Evolutionary conservation across 202 grass and related monocot genomes (phyloP), one percentile per base, ranked within the genome.

Genomic region (Carex sylvatica): DNA sequence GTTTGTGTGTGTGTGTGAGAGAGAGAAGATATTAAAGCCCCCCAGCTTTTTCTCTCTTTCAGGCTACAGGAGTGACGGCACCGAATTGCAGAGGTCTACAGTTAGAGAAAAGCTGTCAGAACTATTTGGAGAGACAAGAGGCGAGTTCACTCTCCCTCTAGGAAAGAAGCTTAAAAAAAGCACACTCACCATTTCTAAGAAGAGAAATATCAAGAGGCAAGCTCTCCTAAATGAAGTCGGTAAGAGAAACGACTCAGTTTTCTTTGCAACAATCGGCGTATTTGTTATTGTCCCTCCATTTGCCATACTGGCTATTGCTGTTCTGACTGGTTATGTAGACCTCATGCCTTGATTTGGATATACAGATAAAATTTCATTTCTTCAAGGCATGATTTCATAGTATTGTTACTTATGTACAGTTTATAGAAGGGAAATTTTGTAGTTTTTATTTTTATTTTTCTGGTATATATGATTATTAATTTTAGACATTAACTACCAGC

Each of bases 121-220:
- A 4, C 49, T 94, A 14, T 71, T 76, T 11, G 84, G 83, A 68
- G 92, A 91, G 9, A 82, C 83, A 9, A 33, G 64, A 67, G 95
- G 73, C 2, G 90, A 93, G 38, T 94, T 91, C 90, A 98, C 87
- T 19, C 87, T 98, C 6, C 86, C 92, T 5, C 20, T 98, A 76
- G 95, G 87, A 47, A 94, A 93, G 80, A 91, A 53, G 83, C 89
- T 94, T 49, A 98, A 91, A 79, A 90, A 92, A 79, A 84, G 46
- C 5, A 22, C 47, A 49, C 65, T 90, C 65, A 98, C 95, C 0
- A 64, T 98, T 40, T 88, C 92, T 8, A 91, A 90, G 84, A 90
- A 77, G 80, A 91, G 96, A 87, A 98, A 98, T 84, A 93, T 95
- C 87, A 95, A 92, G 83, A 87, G 89, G 84, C 96, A 93, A 63